These are phyloP conservation scores for Neurospora sp. DNA, from an alignment of 495 filamentous ascomycete genomes.

Conservation along the genomic window DNA sequence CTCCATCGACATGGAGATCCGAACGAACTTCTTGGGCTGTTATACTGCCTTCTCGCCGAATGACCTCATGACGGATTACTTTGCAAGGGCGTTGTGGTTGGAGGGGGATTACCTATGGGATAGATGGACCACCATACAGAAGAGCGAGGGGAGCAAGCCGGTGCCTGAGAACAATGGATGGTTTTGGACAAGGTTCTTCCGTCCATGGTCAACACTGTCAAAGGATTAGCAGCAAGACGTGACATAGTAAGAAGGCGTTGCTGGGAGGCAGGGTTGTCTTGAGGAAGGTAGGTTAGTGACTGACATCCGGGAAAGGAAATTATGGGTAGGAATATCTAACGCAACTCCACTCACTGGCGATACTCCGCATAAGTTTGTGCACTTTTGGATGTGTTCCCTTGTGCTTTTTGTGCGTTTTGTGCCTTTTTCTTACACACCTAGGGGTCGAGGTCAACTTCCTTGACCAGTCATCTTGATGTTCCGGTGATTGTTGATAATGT, in stretches of 20 bases:
- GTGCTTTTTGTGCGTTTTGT: too few relatives aligned
- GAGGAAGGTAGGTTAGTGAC: background rate
- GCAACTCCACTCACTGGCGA: too few relatives aligned
- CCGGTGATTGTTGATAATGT: background rate
- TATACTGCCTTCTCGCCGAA: background rate
- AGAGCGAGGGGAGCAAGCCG: background rate
- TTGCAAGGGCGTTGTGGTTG: background rate
- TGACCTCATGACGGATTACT: background rate
- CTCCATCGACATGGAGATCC: background rate
- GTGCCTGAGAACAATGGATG: background rate
- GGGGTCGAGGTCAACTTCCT: background rate
- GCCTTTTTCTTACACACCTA: background rate
- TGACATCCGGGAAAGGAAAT: background rate
- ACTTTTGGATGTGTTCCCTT: too few relatives aligned
- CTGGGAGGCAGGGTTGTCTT: background rate
- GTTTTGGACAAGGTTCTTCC: background rate
- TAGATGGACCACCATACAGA: background rate
- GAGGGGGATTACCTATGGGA: background rate
- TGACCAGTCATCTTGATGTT: background rate
- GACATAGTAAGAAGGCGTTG: background rate
- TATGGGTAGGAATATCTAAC: background rate
- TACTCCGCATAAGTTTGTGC: too few relatives aligned
- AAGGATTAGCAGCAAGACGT: background rate
- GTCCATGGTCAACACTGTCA: background rate
- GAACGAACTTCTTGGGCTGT: background rate